Evolutionary conservation across 306 rosid species (phyloP), one percentile per base, ranked within the genome.

Genomic region (Fagus sylvatica): DNA sequence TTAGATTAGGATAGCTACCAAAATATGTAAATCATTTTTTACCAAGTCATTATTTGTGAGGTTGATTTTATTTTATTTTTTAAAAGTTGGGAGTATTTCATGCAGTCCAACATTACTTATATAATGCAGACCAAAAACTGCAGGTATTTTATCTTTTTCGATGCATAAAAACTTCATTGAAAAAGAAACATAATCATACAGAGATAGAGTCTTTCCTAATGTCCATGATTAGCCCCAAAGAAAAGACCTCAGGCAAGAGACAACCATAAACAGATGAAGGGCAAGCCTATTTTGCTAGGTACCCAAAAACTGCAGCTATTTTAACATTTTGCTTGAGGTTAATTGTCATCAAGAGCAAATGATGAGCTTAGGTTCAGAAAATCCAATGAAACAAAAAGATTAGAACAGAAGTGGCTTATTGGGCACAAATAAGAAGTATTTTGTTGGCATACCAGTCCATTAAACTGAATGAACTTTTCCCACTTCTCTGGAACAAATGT

Each of bases 11-110:
- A 5, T 61, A 61, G 15, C 72, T 87, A 87, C 88, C 89, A 84
- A 76, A 82, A 82, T 79, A 74, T 82, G 87, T 32, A 84, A 46
- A 78, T 87, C 85, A 79, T 82, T 87, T 74, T 87, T 87, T 17
- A 82, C 85, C 80, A 84, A 73, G 74, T 84, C 89, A 65, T 77
- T 81, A 5, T 84, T 75, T 3, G 85, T 84, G 54, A 85, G 87
- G 72, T 80, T 43, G 51, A 43, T 0, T 2, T 43, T 43, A 7
- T 42, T 6, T 42, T 7, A 42, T 7, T 42, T 43, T 43, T 43
- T 43, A 43, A 0, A 22, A 43, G 51, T 43, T 43, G 51, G 51
- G 2, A 43, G 51, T 43, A 43, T 9, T 7, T 43, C 28, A 22
- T 22, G 28, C 28, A 22, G 28, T 22, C 28, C 64, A 57, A 57